Percentiles rank a stretch among this genome's conserved stretches.
Evolutionary conservation across 202 grass and related monocot species (phyloP).

Genomic region (Brachypodium distachyon): DNA sequence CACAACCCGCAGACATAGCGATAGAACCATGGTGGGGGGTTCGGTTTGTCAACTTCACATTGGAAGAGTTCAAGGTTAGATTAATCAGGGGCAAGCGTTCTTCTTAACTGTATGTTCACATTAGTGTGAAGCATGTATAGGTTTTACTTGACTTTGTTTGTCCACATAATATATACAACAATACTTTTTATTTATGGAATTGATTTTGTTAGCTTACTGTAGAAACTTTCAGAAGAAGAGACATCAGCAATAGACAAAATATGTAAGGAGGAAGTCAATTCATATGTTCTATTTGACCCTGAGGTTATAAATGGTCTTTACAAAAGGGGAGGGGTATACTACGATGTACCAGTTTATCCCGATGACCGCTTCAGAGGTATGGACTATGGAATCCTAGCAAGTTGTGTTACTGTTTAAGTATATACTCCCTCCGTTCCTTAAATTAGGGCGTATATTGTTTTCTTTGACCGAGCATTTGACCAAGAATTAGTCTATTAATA

Average conservation of each 20-base stretch:
- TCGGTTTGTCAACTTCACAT: constrained; percentile 93
- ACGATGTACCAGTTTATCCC: constrained; percentile 90
- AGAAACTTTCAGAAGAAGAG: constrained; percentile 94
- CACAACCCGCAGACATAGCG: constrained; percentile 53
- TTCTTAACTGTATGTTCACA: not conserved
- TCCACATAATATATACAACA: not conserved
- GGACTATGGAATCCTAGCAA: constrained; percentile 18
- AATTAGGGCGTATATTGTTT: too few species aligned
- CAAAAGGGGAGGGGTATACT: constrained; percentile 79
- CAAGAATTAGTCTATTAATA: too few species aligned
- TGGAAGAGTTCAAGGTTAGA: constrained; percentile 97
- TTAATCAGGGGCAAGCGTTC: not conserved
- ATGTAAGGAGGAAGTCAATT: constrained; percentile 96
- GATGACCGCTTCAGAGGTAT: constrained; percentile 96
- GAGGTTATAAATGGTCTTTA: constrained; percentile 67
- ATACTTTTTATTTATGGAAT: not conserved
- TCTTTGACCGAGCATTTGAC: too few species aligned
- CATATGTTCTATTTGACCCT: constrained; percentile 88
- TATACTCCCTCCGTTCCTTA: too few species aligned
- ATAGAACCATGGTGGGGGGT: constrained; percentile 98
- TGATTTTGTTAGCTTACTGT: constrained; percentile 13
- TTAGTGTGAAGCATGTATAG: not conserved
- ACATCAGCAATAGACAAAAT: constrained; percentile 92
- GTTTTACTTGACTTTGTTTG: not conserved
- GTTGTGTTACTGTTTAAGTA: not conserved